Base-by-base conservation (phyloP, 495 filamentous ascomycete species). In the Darksidea phi region DNA sequence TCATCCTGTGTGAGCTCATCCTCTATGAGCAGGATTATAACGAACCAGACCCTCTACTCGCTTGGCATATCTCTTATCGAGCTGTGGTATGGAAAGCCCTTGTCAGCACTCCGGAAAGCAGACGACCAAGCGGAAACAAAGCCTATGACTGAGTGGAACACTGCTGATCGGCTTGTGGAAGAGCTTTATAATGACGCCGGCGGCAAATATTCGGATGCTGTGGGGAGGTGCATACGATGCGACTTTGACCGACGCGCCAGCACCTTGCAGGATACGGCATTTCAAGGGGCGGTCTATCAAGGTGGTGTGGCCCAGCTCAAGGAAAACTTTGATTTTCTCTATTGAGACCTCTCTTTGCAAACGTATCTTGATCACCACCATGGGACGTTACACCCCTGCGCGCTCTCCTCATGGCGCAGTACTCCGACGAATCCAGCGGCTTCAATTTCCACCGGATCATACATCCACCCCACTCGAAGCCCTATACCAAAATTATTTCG, bases 11-110 rank as follows among this genome's bases (percentile, higher is more conserved):
- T 0, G 1, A 12, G 26, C 4, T 24, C 47, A 7, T 10, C 47
- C 0, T 53, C 25, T 1, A 53, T 64, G 48, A 25, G 37, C 11
- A 34, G 55, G 12, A 54, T 60, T 26, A 61, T 66, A 24, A 48
- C 63, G 1, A 66, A 72, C 46, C 59, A 67, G 23, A 68, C 66
- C 17, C 65, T 72, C 12, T 70, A 71, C 38, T 67, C 67, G 1
- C 57, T 75, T 3, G 73, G 73, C 7, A 34, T 75, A 6, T 51
- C 67, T 32, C 63, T 75, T 5, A 64, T 73, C 5, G 73, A 75
- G 43, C 66, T 75, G 11, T 74, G 66, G 66, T 68, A 65, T 37
- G 63, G 70, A 11, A 32, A 67, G 55, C 20, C 62, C 11, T 18
- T 66, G 0, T 34, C 4, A 2, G 58, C 50, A 8, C 15, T 47